A percentile compares a stretch with the other conserved stretches of the same genome.
phyloP scores from a whole-genome alignment of 2,329 filamentous ascomycete species.

The Trichoderma atrobrunneum region DNA sequence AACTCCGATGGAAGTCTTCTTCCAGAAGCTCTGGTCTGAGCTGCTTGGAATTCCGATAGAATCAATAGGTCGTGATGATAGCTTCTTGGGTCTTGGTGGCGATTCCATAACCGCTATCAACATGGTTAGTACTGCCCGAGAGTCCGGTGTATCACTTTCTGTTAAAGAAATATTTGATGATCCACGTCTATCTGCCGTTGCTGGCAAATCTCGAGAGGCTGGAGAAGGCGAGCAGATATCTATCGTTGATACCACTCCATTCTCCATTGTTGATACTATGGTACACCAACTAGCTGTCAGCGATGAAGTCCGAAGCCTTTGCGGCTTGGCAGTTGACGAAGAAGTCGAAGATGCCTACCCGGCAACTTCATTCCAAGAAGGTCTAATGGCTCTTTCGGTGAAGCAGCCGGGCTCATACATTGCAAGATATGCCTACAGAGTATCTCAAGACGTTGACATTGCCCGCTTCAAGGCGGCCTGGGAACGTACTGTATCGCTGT shows the following conservation, averaged over 20 bases:
- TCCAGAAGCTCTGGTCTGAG: conserved; percentile 13
- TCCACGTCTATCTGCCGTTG: conserved; percentile 15
- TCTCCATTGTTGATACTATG: not conserved
- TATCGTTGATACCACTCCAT: not conserved
- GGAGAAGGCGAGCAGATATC: not conserved
- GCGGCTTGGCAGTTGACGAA: not conserved
- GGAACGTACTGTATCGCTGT: conserved; percentile 4
- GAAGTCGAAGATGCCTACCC: conserved; percentile 22
- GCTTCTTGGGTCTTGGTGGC: conserved; percentile 24
- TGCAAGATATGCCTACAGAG: not conserved
- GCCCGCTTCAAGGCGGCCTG: conserved; percentile 18
- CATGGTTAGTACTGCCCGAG: conserved; percentile 4
- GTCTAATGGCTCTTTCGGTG: conserved; percentile 20
- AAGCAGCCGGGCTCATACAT: conserved; percentile 20
- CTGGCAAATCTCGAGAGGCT: conserved; percentile 4
- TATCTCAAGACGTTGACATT: not conserved
- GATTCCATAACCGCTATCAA: conserved; percentile 23
- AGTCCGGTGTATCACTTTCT: conserved; percentile 7
- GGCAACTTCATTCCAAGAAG: conserved; percentile 21
- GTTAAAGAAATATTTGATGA: conserved; percentile 22
- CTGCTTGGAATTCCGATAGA: conserved; percentile 10
- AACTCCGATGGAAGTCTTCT: conserved; percentile 6
- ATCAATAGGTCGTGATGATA: conserved; percentile 23
- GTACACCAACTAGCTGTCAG: not conserved
- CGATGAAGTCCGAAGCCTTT: not conserved